Evolutionary conservation across 352 stramenopile genomes (phyloP), one percentile per base, ranked within the genome.

Genomic region (Pythium plurisporium): DNA sequence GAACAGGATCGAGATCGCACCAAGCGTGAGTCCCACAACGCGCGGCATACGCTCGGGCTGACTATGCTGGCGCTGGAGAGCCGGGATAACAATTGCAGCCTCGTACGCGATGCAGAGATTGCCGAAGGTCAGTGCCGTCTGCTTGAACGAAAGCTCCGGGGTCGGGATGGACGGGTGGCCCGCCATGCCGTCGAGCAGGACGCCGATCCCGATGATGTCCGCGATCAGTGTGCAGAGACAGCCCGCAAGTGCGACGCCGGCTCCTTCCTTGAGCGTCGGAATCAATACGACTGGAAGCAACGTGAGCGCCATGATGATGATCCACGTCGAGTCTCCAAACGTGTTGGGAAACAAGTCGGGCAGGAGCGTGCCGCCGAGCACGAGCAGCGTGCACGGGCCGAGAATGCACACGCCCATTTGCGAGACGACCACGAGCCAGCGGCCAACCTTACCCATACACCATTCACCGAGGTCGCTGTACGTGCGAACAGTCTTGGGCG

Each of bases 41-140:
- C 74, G 73, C 1, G 79, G 79, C 79, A 89, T 87, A 29, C 76
- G 73, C 14, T 67, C 66, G 0, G 79, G 79, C 26, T 86, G 63
- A 38, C 59, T 76, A 63, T 89, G 79, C 37, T 89, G 73, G 12
- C 76, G 75, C 40, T 85, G 73, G 19, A 89, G 62, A 20, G 76
- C 68, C 1, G 79, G 79, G 53, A 89, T 86, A 33, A 87, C 72
- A 36, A 89, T 72, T 42, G 72, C 76, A 25, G 76, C 79, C n/a
- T 67, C 76, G 59, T 87, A 89, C 17, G 76, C 74, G 49, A 89
- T 70, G 33, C 70, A 79, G 17, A 88, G 61, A 61, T 85, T 88
- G 45, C 78, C 78, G 47, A 87, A 87, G 2, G 73, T 72, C 26
- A 59, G 74, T 3, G 72, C 70, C 2, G 86, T 65, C 54, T 86